Evolutionary conservation across 495 filamentous ascomycete genomes (phyloP).

Genomic region (Podospora pseudopauciseta): DNA sequence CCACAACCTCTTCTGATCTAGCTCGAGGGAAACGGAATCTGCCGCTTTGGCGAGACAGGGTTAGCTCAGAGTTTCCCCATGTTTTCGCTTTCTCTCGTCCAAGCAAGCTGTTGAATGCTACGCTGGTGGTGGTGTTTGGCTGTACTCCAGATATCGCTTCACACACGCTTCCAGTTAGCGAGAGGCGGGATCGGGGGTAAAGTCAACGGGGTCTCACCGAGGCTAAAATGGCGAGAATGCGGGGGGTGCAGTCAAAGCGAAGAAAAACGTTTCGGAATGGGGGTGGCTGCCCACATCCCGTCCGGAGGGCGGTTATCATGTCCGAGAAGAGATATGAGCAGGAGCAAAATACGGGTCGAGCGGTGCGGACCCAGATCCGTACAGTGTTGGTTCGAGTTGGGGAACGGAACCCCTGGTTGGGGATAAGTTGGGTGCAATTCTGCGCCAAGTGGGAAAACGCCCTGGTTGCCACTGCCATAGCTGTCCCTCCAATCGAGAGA

Average conservation of each 20-base stretch:
- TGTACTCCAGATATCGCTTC: slow-evolving; percentile 6
- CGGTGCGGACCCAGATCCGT: neutral
- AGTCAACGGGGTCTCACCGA: slow-evolving; percentile 1
- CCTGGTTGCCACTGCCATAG: neutral
- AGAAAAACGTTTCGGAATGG: neutral
- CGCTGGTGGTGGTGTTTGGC: neutral
- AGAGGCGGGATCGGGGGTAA: slow-evolving; percentile 3
- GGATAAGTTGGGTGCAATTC: slow-evolving; percentile 8
- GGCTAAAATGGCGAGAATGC: slow-evolving; percentile 7
- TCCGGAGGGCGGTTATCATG: neutral
- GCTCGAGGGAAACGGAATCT: neutral
- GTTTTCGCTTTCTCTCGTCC: neutral
- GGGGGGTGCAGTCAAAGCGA: neutral
- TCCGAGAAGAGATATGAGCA: neutral
- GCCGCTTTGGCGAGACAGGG: neutral
- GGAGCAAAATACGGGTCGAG: neutral
- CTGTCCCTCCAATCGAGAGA: neutral
- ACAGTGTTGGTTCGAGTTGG: neutral
- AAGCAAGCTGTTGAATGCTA: neutral
- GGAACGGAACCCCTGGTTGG: slow-evolving; percentile 5
- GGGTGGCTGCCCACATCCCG: slow-evolving; percentile 11
- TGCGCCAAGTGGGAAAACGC: slow-evolving; percentile 3
- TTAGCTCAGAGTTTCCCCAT: neutral
- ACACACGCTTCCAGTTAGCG: neutral
- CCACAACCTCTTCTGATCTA: neutral